These are phyloP conservation scores for Rhodotorula sp. DNA, from an alignment of 1,284 basidiomycete genomes.

Conservation along the genomic window DNA sequence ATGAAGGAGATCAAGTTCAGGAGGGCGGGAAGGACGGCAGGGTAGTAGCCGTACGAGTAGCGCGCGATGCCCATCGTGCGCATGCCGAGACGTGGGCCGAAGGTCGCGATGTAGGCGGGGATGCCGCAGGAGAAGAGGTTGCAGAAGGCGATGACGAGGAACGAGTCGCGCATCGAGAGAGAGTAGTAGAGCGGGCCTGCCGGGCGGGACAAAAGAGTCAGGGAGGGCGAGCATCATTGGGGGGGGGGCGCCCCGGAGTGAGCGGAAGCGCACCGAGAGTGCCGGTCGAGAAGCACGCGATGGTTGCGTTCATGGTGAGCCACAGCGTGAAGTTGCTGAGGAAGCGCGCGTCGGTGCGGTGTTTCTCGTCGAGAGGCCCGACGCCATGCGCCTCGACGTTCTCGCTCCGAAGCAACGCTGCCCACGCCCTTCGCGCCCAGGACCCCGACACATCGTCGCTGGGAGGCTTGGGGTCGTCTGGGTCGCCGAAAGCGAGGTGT, in stretches of 20 bases:
- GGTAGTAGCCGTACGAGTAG: slow-evolving; percentile 58
- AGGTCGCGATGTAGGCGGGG: slow-evolving; percentile 60
- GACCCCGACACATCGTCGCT: not conserved
- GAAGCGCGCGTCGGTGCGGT: slow-evolving; percentile 30
- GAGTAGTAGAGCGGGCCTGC: slow-evolving; percentile 19
- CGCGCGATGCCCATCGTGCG: slow-evolving; percentile 82
- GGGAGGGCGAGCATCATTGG: too few species aligned
- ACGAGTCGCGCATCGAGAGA: slow-evolving; percentile 58
- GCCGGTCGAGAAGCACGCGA: slow-evolving; percentile 37
- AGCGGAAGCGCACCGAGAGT: slow-evolving; percentile 19
- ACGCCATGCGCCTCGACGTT: slow-evolving; percentile 34
- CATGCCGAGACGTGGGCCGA: slow-evolving; percentile 56
- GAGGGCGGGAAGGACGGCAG: slow-evolving; percentile 62
- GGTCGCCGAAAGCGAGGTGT: not conserved
- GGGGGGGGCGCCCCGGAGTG: too few species aligned
- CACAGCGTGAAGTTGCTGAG: slow-evolving; percentile 33
- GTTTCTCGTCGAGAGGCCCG: slow-evolving; percentile 16
- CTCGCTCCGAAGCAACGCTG: slow-evolving; percentile 14
- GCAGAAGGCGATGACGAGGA: slow-evolving; percentile 72
- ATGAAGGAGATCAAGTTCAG: slow-evolving; percentile 58
- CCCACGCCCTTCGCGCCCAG: slow-evolving; percentile 10
- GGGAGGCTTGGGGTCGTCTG: not conserved
- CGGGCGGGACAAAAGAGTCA: too few species aligned
- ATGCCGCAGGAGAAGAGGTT: slow-evolving; percentile 60
- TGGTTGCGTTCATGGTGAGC: slow-evolving; percentile 38